Evolutionary conservation across 352 stramenopile genomes (phyloP).

Genomic region (Globisporangium acanthophoron): DNA sequence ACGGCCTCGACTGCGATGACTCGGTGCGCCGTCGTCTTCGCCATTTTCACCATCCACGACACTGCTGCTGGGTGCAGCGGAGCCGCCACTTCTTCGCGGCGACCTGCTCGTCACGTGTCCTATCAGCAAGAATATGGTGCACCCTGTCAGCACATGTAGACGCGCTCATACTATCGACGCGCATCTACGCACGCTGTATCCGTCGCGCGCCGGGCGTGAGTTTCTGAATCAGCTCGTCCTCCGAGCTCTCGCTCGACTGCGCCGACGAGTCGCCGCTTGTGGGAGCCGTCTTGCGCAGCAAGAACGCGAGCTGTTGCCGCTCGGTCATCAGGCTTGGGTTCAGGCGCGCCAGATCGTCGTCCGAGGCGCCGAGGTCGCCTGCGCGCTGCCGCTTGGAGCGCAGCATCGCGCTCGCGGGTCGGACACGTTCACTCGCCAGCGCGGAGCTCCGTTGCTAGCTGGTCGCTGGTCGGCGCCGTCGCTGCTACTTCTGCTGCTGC

Average conservation of each 20-base stretch:
- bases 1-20: conserved; percentile 33
- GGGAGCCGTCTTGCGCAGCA: conserved; percentile 66
- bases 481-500: no score
- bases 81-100: conserved; percentile 16
- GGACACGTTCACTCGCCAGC: background rate
- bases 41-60: conserved; percentile 5
- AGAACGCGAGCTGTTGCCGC: conserved; percentile 77
- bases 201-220: conserved; percentile 2
- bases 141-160: background rate
- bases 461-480: background rate
- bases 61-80: conserved; percentile 1
- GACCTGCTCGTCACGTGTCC: conserved; percentile 14
- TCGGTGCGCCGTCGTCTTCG: conserved; percentile 18
- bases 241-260: conserved; percentile 21
- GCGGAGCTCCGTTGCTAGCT: background rate
- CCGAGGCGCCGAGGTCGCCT: conserved; percentile 3
- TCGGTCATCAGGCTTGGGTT: conserved; percentile 80
- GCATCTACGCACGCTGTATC: conserved; percentile 9
- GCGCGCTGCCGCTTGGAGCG: conserved; percentile 15
- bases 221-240: conserved; percentile 20
- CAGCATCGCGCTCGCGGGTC: conserved; percentile 3
- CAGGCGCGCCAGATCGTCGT: conserved; percentile 14
- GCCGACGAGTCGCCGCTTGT: conserved; percentile 17
- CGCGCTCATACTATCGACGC: background rate
- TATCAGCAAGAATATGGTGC: background rate